These are phyloP conservation scores for Xenosphaeropsis pyriputrescens DNA, from an alignment of 2,329 filamentous ascomycete species.

Conservation along the genomic window DNA sequence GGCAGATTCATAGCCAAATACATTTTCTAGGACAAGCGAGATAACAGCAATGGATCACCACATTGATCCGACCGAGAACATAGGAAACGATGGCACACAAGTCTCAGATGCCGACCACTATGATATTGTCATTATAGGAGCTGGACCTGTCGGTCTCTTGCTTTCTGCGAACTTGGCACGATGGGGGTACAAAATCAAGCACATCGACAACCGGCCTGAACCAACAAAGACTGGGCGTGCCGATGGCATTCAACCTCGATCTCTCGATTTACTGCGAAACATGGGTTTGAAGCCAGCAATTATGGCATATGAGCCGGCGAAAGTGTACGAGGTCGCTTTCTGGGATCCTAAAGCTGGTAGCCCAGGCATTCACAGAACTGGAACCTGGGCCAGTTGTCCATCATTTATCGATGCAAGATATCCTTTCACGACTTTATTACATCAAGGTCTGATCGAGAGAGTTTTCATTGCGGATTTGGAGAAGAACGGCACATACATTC, in stretches of 20 bases:
- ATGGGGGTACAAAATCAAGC: slow-evolving; percentile 92
- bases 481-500: slow-evolving; percentile 43
- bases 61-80: too few relatives aligned
- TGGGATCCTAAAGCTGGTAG: slow-evolving; percentile 48
- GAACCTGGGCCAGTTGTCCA: slow-evolving; percentile 78
- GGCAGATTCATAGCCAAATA: too few relatives aligned
- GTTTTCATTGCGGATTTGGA: slow-evolving; percentile 53
- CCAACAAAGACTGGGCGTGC: slow-evolving; percentile 77
- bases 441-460: slow-evolving; percentile 58
- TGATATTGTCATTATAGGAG: slow-evolving; percentile 72
- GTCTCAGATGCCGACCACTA: slow-evolving; percentile 20
- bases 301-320: slow-evolving; percentile 77
- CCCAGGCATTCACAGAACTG: slow-evolving; percentile 46
- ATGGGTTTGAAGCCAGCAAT: slow-evolving; percentile 80
- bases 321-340: slow-evolving; percentile 66
- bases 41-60: too few relatives aligned
- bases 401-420: slow-evolving; percentile 64
- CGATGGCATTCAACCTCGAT: slow-evolving; percentile 84
- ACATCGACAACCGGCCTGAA: slow-evolving; percentile 80
- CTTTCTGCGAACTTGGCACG: slow-evolving; percentile 76
- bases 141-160: slow-evolving; percentile 77
- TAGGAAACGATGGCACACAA: too few relatives aligned
- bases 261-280: slow-evolving; percentile 73
- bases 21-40: too few relatives aligned
- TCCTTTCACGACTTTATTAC: slow-evolving; percentile 54